Evolutionary conservation across 1,139 yeast species (phyloP).

Genomic region (Suhomyces wounanorum): DNA sequence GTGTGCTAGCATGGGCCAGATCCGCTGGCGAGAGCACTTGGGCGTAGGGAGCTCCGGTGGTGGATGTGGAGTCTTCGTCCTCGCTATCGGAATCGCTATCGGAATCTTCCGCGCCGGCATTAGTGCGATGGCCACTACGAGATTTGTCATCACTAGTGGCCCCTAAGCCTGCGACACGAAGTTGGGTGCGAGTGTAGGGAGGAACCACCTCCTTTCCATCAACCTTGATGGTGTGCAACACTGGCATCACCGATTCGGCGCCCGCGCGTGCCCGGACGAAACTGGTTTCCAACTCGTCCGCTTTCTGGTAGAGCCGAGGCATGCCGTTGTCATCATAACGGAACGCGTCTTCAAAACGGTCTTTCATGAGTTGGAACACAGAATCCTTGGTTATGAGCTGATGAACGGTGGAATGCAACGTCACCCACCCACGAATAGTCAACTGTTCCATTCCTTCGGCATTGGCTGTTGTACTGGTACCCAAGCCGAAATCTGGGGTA

Average conservation of each 20-base stretch:
- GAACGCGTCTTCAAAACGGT: conserved; percentile 77
- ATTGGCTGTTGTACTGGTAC: conserved; percentile 50
- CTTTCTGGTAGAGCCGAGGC: conserved; percentile 80
- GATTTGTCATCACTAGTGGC: neutral
- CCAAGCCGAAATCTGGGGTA: conserved; percentile 63
- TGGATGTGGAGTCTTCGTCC: conserved; percentile 31
- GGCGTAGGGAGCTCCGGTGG: conserved; percentile 38
- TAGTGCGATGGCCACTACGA: neutral
- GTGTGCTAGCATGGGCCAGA: conserved; percentile 55
- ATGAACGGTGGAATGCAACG: conserved; percentile 58
- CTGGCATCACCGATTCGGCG: conserved; percentile 60
- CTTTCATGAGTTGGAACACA: conserved; percentile 58
- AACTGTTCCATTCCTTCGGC: conserved; percentile 43
- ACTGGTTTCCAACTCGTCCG: conserved; percentile 68
- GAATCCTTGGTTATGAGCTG: conserved; percentile 63
- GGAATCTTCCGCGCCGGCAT: neutral
- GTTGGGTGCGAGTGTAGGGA: neutral
- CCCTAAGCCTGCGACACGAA: conserved; percentile 4
- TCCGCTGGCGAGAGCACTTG: conserved; percentile 61
- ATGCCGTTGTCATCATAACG: conserved; percentile 81
- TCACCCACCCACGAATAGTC: conserved; percentile 62
- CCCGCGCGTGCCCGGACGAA: conserved; percentile 60
- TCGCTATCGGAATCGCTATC: conserved; percentile 45
- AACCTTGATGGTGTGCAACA: conserved; percentile 32
- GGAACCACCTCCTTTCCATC: conserved; percentile 8